These are phyloP conservation scores for Trametes sp. DNA, from an alignment of 1,284 basidiomycete genomes.

Conservation along the genomic window DNA sequence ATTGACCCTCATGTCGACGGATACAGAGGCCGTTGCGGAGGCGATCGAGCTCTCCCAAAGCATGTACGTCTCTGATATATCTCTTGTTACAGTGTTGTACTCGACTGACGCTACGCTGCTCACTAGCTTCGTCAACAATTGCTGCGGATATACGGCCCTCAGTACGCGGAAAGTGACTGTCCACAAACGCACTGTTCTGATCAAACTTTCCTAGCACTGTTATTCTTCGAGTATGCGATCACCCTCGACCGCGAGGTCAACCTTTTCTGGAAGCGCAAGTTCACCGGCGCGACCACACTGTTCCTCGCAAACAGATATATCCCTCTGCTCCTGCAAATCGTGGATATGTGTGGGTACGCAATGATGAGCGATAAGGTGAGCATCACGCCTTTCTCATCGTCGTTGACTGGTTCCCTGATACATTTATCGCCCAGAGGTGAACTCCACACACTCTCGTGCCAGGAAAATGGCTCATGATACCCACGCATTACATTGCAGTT, in stretches of 20 bases:
- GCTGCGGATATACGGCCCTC: neutral
- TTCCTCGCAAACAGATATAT: constrained; percentile 17
- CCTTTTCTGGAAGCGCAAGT: constrained; percentile 10
- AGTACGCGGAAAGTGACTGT: neutral
- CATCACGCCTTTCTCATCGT: neutral
- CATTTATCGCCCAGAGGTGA: neutral
- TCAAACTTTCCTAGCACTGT: neutral
- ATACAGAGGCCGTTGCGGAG: neutral
- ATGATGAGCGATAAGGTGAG: constrained; percentile 5
- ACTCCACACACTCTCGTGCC: too few relatives aligned
- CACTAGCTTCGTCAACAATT: constrained; percentile 2
- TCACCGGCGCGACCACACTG: constrained; percentile 4
- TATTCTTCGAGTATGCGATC: constrained; percentile 8
- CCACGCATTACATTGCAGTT: neutral
- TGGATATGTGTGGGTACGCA: constrained; percentile 5
- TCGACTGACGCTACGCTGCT: neutral
- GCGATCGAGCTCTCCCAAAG: neutral
- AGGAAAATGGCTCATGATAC: too few relatives aligned
- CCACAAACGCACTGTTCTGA: neutral
- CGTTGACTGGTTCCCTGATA: neutral
- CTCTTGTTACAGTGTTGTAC: too few relatives aligned
- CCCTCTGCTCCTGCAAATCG: neutral
- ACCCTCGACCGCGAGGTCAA: constrained; percentile 9
- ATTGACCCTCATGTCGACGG: neutral
- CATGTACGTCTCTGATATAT: neutral